Conservation (phyloP, 345 rosid species). For the Dimocarpus longan region DNA sequence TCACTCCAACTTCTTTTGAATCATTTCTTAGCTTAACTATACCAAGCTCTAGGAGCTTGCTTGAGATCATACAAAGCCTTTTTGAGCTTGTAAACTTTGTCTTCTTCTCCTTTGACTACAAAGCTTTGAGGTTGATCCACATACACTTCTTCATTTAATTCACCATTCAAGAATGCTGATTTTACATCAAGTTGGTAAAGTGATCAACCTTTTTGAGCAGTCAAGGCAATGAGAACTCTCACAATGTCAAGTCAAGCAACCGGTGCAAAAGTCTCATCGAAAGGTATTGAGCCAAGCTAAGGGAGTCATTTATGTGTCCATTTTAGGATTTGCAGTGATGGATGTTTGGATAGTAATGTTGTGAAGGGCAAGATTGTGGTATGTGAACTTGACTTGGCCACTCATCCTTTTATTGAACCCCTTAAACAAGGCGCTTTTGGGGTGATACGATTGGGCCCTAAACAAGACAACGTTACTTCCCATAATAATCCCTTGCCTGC, state of each 20-base stretch:
- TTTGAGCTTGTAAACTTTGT: neutral
- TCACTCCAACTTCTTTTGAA: too few relatives aligned
- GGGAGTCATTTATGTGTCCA: neutral
- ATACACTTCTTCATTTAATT: too few relatives aligned
- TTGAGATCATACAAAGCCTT: neutral
- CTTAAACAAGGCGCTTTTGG: conserved; percentile 14
- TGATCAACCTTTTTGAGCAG: neutral
- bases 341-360: neutral
- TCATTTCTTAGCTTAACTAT: too few relatives aligned
- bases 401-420: neutral
- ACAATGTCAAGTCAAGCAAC: neutral
- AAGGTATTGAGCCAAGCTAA: neutral
- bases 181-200: neutral
- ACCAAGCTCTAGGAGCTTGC: neutral
- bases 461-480: neutral
- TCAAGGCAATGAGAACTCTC: neutral
- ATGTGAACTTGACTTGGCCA: neutral
- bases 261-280: too few relatives aligned
- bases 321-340: neutral
- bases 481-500: conserved; percentile 4
- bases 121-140: neutral
- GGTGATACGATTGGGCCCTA: neutral
- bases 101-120: neutral
- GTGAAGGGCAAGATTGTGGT: conserved; percentile 29
- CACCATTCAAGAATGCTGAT: neutral